A percentile compares a stretch with the other conserved stretches of the same genome.
Conservation (phyloP, 2,329 filamentous ascomycete species). For the Colletotrichum navitas region DNA sequence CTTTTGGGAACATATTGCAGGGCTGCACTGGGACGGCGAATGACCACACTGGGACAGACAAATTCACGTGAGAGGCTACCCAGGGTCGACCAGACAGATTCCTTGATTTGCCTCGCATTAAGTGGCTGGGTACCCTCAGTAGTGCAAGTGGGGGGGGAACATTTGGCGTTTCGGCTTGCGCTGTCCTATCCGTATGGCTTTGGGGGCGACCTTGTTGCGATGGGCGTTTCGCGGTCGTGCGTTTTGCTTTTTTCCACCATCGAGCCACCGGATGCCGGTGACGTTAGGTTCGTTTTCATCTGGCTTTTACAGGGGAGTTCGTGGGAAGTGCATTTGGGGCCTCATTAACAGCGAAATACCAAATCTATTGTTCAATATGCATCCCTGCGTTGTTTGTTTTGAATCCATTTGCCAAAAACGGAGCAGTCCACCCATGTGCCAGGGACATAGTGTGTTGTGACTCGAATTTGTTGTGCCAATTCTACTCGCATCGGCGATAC, state of each 20-base stretch:
- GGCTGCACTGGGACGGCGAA: conserved; percentile 25
- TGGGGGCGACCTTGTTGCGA: conserved; percentile 34
- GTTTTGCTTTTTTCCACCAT: conserved; percentile 21
- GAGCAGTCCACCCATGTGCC: conserved; percentile 20
- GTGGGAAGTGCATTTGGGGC: conserved; percentile 36
- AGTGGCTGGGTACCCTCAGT: conserved; percentile 31
- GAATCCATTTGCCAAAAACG: conserved; percentile 25
- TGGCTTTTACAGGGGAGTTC: conserved; percentile 41
- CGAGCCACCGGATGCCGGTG: conserved; percentile 14
- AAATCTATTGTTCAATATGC: conserved; percentile 31
- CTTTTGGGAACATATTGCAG: neutral
- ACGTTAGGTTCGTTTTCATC: conserved; percentile 38
- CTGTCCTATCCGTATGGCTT: conserved; percentile 35
- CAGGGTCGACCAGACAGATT: conserved; percentile 19
- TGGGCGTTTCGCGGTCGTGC: conserved; percentile 39
- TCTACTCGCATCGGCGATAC: conserved; percentile 11
- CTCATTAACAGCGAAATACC: conserved; percentile 40
- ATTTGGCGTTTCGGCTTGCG: conserved; percentile 41
- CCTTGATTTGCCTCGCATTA: conserved; percentile 34
- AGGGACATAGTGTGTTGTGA: neutral
- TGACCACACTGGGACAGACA: conserved; percentile 3
- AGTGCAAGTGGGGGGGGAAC: conserved; percentile 29
- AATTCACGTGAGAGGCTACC: neutral
- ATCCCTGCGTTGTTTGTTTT: conserved; percentile 15
- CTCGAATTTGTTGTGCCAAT: neutral